phyloP scores from a whole-genome alignment of 805 yeast genomes.

The Cyberlindnera amylophila region DNA sequence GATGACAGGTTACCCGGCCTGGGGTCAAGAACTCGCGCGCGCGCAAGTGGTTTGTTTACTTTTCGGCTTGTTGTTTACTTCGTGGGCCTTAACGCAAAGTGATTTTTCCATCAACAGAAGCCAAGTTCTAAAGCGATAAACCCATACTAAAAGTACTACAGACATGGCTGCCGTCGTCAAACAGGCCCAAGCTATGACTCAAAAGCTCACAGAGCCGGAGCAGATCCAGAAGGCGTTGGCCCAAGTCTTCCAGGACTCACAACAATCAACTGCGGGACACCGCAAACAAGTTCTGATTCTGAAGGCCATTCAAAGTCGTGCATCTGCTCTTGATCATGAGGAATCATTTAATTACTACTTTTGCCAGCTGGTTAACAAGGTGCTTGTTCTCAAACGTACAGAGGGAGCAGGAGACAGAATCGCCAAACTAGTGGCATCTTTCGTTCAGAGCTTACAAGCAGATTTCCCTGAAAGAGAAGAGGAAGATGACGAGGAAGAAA shows the following conservation, averaged over 20 bases:
- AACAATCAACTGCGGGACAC: slow-evolving; percentile 68
- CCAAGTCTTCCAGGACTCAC: slow-evolving; percentile 78
- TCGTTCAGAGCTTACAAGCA: slow-evolving; percentile 43
- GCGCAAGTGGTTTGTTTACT: slow-evolving; percentile 15
- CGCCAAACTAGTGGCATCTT: slow-evolving; percentile 62
- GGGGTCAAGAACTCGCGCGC: too few relatives aligned
- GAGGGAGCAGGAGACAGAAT: slow-evolving; percentile 73
- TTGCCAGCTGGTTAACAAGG: slow-evolving; percentile 56
- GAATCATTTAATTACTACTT: slow-evolving; percentile 60
- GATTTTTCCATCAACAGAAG: not conserved
- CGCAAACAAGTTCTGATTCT: slow-evolving; percentile 65
- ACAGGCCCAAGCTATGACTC: slow-evolving; percentile 15
- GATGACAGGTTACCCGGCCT: slow-evolving; percentile 15
- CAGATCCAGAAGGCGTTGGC: slow-evolving; percentile 49
- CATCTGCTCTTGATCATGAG: slow-evolving; percentile 48
- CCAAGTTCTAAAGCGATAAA: not conserved
- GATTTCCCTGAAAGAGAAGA: slow-evolving; percentile 27
- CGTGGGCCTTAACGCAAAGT: not conserved
- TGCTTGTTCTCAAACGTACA: slow-evolving; percentile 63
- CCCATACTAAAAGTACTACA: not conserved
- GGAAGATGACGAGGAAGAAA: slow-evolving; percentile 24
- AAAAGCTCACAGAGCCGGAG: slow-evolving; percentile 27
- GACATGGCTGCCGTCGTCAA: slow-evolving; percentile 17
- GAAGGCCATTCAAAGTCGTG: slow-evolving; percentile 52
- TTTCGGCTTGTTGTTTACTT: slow-evolving; percentile 6